Evolutionary conservation across 352 stramenopile species (phyloP), one percentile per base, ranked within the genome.

Genomic region (Phytophthora ramorum): DNA sequence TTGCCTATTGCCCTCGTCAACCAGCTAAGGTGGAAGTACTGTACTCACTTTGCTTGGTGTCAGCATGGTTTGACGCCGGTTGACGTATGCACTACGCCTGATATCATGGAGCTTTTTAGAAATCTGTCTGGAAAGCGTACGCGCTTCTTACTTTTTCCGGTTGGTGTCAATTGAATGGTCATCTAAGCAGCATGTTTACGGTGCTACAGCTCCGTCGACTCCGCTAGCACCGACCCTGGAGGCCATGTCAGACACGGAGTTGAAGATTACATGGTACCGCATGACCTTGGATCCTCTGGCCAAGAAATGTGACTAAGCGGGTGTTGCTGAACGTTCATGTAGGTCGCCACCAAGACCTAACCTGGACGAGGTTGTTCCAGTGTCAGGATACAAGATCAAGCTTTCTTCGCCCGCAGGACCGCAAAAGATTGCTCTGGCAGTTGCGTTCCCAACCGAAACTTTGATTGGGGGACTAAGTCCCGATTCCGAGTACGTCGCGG

Each of bases 381-480:
- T 90, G 9, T 93, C 85, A 7, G 78, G 79, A 16, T 93, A 89
- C 71, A 88, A 89, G 53, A 61, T 93, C 32, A 78, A 68, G 17
- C 19, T 81, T n/a, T 51, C 60, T 4, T 69, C 48, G 6, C 4
- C 17, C 5, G 59, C 46, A 7, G 53, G 19, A 0, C 58, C 49
- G 1, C 3, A 5, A 6, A 68, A 72, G 7, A 35, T 72, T 43
- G 17, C 79, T 0, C 46, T 89, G n/a, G 69, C 74, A 1, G 58
- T 65, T 6, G 67, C 80, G 4, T 48, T 76, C 7, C 62, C 73
- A 0, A 78, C 72, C 0, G 63, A 81, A 1, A 56, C 44, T 13
- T 53, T 58, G 12, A 35, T 91, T 22, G 51, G 65, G n/a, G 57
- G 54, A 4, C 71, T 93, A 0, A 44, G 46, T 32, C 59, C 78